Evolutionary conservation across 176 grass and related monocot species (phyloP).

Genomic region (Zizania latifolia): DNA sequence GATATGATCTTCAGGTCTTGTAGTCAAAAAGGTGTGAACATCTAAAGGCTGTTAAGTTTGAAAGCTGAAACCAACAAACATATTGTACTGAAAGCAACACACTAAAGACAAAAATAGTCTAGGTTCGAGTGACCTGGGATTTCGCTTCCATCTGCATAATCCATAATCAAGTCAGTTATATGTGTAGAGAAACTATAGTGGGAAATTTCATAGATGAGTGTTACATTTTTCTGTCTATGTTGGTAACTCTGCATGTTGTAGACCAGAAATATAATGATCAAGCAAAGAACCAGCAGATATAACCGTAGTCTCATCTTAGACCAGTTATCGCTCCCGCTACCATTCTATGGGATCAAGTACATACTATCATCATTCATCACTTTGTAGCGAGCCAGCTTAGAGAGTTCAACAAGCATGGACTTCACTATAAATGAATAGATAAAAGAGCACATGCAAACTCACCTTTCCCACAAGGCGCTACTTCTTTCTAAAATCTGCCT

Average conservation of each 20-base stretch:
- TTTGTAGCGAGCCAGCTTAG: background rate
- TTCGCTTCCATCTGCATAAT: slow-evolving; percentile 66
- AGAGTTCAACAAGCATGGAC: background rate
- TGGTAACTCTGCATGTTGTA: slow-evolving; percentile 74
- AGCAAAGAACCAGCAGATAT: slow-evolving; percentile 49
- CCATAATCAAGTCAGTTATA: background rate
- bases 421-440: background rate
- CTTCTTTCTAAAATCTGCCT: background rate
- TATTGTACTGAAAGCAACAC: slow-evolving; percentile 15
- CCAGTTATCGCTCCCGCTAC: slow-evolving; percentile 9
- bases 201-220: background rate
- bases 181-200: background rate
- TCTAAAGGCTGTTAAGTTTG: slow-evolving; percentile 11
- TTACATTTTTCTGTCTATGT: slow-evolving; percentile 60
- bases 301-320: slow-evolving; percentile 59
- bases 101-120: background rate
- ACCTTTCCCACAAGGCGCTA: slow-evolving; percentile 37
- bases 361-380: background rate
- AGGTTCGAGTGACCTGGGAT: slow-evolving; percentile 44
- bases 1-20: slow-evolving; percentile 4
- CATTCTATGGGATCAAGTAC: slow-evolving; percentile 37
- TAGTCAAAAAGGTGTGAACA: background rate
- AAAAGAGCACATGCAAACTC: background rate
- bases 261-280: slow-evolving; percentile 51
- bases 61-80: slow-evolving; percentile 25